Percentiles rank a stretch among this genome's conserved stretches.
phyloP scores from a whole-genome alignment of 2,329 filamentous ascomycete species.

The Pestalotiopsis sp. region DNA sequence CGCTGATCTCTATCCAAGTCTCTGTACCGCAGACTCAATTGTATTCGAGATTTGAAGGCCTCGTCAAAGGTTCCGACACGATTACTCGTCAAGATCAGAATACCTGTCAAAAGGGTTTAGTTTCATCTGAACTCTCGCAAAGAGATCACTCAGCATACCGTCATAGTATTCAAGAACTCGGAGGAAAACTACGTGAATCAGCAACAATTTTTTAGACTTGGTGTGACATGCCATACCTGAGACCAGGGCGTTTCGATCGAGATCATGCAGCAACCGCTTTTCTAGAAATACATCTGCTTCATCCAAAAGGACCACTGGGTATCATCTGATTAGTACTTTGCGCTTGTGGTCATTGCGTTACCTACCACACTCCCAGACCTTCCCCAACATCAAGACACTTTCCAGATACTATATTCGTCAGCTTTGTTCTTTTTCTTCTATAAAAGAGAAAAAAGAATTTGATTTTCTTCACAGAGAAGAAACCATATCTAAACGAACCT shows the following conservation, averaged over 20 bases:
- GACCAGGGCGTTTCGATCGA: constrained; percentile 39
- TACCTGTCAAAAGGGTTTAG: background rate
- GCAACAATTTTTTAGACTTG: fast-evolving
- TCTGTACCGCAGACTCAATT: background rate
- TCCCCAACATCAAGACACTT: constrained; percentile 32
- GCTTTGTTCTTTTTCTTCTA: background rate
- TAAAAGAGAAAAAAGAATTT: too few relatives aligned
- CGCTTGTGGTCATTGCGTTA: too few relatives aligned
- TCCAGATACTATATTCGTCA: constrained; percentile 25
- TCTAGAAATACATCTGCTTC: constrained; percentile 43
- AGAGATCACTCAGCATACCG: background rate
- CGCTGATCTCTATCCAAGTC: background rate
- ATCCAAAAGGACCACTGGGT: constrained; percentile 36
- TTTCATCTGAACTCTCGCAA: background rate
- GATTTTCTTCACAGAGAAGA: too few relatives aligned
- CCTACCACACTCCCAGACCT: constrained; percentile 30
- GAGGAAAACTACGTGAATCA: background rate
- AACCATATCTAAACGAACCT: too few relatives aligned
- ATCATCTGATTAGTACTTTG: too few relatives aligned
- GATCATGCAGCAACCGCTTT: constrained; percentile 32
- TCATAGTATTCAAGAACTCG: background rate
- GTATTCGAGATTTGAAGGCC: background rate
- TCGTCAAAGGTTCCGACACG: background rate
- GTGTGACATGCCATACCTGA: constrained; percentile 17
- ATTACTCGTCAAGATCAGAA: background rate